Evolutionary conservation across 768 basidiomycete genomes (phyloP).

Genomic region (Kwoniella newhampshirensis): DNA sequence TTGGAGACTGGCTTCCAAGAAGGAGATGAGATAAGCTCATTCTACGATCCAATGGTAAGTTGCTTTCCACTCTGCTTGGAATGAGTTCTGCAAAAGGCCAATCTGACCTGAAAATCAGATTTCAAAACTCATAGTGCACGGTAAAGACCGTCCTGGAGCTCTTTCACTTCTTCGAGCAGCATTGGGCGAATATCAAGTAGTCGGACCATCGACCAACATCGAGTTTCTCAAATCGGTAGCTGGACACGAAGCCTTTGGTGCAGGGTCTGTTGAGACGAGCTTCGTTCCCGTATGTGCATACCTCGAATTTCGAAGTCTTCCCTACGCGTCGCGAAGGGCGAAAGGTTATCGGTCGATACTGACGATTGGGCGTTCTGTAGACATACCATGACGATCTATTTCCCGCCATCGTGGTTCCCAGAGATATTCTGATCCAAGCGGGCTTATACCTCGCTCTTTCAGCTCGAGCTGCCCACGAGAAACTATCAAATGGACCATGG

Average conservation of each 20-base stretch:
- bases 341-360: not conserved
- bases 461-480: not conserved
- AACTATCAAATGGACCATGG: slow-evolving; percentile 60
- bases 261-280: slow-evolving; percentile 82
- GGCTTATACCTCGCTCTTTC: slow-evolving; percentile 63
- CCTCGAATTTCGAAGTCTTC: too few relatives aligned
- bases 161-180: slow-evolving; percentile 75
- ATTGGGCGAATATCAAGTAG: slow-evolving; percentile 82
- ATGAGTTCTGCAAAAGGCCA: not conserved
- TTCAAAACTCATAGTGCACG: slow-evolving; percentile 72
- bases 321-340: too few relatives aligned
- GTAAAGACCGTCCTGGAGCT: slow-evolving; percentile 77
- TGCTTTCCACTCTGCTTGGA: too few relatives aligned
- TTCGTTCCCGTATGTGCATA: slow-evolving; percentile 70
- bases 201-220: slow-evolving; percentile 86
- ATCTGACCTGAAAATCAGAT: slow-evolving; percentile 24
- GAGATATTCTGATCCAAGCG: slow-evolving; percentile 71
- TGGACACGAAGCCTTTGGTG: slow-evolving; percentile 71
- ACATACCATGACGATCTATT: slow-evolving; percentile 83
- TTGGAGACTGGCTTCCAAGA: slow-evolving; percentile 85
- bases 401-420: slow-evolving; percentile 63
- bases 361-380: slow-evolving; percentile 54
- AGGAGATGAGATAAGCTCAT: slow-evolving; percentile 53
- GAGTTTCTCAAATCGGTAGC: slow-evolving; percentile 80
- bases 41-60: slow-evolving; percentile 49